Evolutionary conservation across 345 rosid genomes (phyloP).

Genomic region (Kernera saxatilis): DNA sequence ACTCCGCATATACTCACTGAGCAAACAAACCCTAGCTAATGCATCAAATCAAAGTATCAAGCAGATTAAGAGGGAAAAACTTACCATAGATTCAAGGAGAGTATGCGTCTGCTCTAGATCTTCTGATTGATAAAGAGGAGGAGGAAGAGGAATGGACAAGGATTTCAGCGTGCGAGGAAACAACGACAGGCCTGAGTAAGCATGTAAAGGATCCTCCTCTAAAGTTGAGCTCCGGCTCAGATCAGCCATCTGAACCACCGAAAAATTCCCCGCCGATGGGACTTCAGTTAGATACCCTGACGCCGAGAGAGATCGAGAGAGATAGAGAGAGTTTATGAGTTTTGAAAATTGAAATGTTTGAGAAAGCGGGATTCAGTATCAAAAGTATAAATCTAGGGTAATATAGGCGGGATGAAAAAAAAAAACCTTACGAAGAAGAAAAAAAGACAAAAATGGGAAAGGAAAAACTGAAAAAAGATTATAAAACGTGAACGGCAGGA

Average conservation of each 20-base stretch:
- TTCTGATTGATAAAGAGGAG: conserved; percentile 32
- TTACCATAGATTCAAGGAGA: conserved; percentile 61
- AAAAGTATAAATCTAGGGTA: background rate
- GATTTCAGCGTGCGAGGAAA: conserved; percentile 55
- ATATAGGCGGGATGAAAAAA: background rate
- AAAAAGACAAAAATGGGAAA: background rate
- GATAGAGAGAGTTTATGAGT: background rate
- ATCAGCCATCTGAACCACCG: conserved; percentile 19
- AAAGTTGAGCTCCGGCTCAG: background rate
- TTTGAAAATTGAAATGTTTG: conserved; percentile 11
- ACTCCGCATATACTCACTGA: background rate
- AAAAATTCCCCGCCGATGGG: background rate
- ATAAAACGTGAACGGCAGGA: conserved; percentile 43
- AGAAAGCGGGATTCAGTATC: conserved; percentile 3
- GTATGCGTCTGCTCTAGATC: conserved; percentile 43
- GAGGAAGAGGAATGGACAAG: conserved; percentile 31
- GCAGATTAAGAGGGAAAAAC: background rate
- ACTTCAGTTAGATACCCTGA: background rate
- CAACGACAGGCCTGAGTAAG: conserved; percentile 52
- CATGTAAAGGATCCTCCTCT: conserved; percentile 47
- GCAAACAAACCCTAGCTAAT: conserved; percentile 6
- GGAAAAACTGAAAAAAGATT: background rate
- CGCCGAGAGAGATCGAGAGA: background rate
- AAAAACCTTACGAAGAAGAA: background rate
- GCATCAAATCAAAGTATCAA: background rate